Base-by-base conservation (phyloP, 2,329 filamentous ascomycete species). In the Ophiostoma quercus region DNA sequence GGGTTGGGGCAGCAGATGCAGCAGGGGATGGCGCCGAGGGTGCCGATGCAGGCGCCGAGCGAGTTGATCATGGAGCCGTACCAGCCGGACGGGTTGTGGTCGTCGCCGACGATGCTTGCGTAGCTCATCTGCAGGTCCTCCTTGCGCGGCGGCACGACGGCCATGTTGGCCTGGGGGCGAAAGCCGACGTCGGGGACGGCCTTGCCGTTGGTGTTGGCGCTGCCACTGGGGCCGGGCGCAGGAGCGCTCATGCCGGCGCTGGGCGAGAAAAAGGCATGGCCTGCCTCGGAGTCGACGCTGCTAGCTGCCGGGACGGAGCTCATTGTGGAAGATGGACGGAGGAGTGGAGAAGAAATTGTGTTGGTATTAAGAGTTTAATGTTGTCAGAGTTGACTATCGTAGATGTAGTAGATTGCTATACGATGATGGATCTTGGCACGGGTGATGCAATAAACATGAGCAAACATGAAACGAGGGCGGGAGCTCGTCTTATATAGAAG, bases 1-100 rank as follows among this genome's bases (percentile, higher is more conserved):
- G 94, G 95, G 82, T 99, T 99, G 67, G 95, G 95, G 82, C 91
- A 97, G 81, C 89, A 84, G 78, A 97, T 81, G 79, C 94, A 96
- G 87, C 94, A 96, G 4, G 95, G 95, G 74, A 98, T 85, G 22
- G 95, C 93, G 67, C 95, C 95, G 29, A 91, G 77, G 65, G 88
- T 90, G 75, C 95, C 95, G 69, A 97, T 84, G 75, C 85, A 82
- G 68, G 85, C 78, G 73, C 95, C 95, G 8, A 98, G 82, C 19
- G 82, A 88, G 71, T 73, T 76, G 70, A 74, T 92, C 89, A 97
- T 92, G 72, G 82, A 82, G 29, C 92, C 92, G 77, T 98, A 99
- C 93, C 93, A 97, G 77, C 92, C 91, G 78, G 94, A 88, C 67
- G 87, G 85, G 73, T 86, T 86, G 41, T 86, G 87, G 74, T 95